Evolutionary conservation across 371 early-diverging fungal genomes (phyloP), one percentile per base, ranked within the genome.

Genomic region (Mucor plumbeus): DNA sequence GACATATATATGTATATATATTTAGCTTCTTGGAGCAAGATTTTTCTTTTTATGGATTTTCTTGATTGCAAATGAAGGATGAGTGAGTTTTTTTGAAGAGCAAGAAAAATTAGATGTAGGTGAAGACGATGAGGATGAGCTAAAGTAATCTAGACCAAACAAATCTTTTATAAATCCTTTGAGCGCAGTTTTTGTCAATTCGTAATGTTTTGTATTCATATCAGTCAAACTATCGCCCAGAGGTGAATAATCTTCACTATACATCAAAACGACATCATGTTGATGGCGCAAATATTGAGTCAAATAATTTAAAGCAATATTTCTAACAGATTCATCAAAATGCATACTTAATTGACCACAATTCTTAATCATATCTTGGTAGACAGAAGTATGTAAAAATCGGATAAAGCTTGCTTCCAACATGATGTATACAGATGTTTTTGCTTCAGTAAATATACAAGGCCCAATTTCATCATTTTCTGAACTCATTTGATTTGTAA

Each of bases 401-500:
- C 76, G 72, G 34, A 72, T 61, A 53, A 80, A 87, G 33, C 84
- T 79, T 21, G 70, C 57, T 54, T 87, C 87, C 31, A 87, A 61
- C 31, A 87, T 55, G 4, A 61, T 47, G 48, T 84, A 82, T 0
- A 84, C 76, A 1, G 81, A 83, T 15, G 67, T 58, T 43, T 85
- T 83, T 17, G 87, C 86, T 26, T 73, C 74, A 50, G 67, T 67
- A 65, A 87, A 87, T 33, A 80, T 79, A 1, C 60, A 34, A 4
- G 48, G 7, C 19, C 17, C 10, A 48, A 50, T 40, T 21, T 17
- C 39, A n/a, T 64, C 38, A 31, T 56, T 60, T 26, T 60, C 56
- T 13, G 74, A 38, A 21, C 63, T 48, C 47, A 77, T 39, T 9
- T 72, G 70, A 34, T 55, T 31, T 0, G 50, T 47, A 0, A 87